Conservation (phyloP, 306 rosid species). For the Sicyos edulis region DNA sequence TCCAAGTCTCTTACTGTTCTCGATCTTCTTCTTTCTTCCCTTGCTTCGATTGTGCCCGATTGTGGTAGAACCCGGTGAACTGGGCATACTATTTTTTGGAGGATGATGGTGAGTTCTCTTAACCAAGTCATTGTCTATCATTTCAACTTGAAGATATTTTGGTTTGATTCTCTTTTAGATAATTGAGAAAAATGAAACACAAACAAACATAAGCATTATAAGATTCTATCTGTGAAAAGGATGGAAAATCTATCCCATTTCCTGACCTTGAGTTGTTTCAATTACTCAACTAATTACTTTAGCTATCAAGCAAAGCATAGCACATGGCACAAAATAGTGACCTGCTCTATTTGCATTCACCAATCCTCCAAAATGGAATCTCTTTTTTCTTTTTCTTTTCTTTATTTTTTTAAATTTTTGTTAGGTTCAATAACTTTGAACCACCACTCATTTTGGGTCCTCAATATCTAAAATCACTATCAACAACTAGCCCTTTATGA, state of each 20-base stretch:
- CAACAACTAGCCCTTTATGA: slow-evolving; percentile 3
- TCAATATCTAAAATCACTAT: slow-evolving; percentile 4
- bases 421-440: slow-evolving; percentile 7
- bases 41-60: too few species aligned
- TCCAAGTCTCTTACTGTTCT: too few species aligned
- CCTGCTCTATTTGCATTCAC: slow-evolving; percentile 10
- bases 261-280: neutral
- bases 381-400: too few species aligned
- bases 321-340: slow-evolving; percentile 12
- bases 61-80: too few species aligned
- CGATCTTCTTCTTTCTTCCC: too few species aligned
- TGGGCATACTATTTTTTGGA: too few species aligned
- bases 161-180: neutral
- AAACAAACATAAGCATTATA: neutral
- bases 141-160: too few species aligned
- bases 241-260: slow-evolving; percentile 10
- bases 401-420: neutral
- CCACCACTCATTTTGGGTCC: slow-evolving; percentile 14
- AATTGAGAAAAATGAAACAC: too few species aligned
- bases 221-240: slow-evolving; percentile 19
- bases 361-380: slow-evolving; percentile 7
- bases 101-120: too few species aligned
- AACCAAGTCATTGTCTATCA: too few species aligned
- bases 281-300: slow-evolving; percentile 3
- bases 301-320: neutral